Evolutionary conservation across 202 grass and related monocot species (phyloP), one percentile per base, ranked within the genome.

Genomic region (Panicum virgatum): DNA sequence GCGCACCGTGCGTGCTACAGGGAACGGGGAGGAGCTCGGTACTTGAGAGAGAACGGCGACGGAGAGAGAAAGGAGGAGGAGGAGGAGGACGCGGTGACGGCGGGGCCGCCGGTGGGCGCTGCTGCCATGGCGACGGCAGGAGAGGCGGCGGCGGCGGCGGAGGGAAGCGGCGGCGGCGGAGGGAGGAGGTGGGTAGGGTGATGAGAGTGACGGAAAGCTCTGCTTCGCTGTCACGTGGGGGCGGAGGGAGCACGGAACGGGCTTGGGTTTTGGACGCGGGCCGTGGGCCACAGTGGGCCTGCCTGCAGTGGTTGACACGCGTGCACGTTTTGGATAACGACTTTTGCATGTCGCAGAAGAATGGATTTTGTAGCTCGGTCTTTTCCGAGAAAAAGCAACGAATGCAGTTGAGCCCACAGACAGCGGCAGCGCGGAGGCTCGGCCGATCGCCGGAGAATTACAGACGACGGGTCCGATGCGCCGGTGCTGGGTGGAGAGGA

Each of bases 401-500:
- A 34, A 4, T 34, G 7, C n/a, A 12, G 1, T 56, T 56, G 53
- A n/a, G n/a, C 20, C 23, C n/a, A 23, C 20, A n/a, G 1, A 9
- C 19, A 54, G 19, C 6, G 5, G 18, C 50, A 1, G 18, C 62
- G 43, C 20, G 38, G 20, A 22, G 19, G 19, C 19, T 16, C 43
- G 43, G 42, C 22, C 12, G 22, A 75, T 75, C 29, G 64, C 54
- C 15, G 66, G 60, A 48, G 58, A 60, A 79, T n/a, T n/a, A 47
- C 18, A 12, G 8, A 53, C 29, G 8, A 53, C 29, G 40, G 32
- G 6, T 32, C 14, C 48, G 67, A 69, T 62, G 34, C 45, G 32
- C 42, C 69, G 16, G 51, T 75, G 80, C 84, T 72, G 18, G 80
- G 80, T 90, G 88, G 88, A 87, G 88, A 84, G 51, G 75, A 38